Evolutionary conservation across 2,329 filamentous ascomycete genomes (phyloP).

Genomic region (Sphaerulina musiva): DNA sequence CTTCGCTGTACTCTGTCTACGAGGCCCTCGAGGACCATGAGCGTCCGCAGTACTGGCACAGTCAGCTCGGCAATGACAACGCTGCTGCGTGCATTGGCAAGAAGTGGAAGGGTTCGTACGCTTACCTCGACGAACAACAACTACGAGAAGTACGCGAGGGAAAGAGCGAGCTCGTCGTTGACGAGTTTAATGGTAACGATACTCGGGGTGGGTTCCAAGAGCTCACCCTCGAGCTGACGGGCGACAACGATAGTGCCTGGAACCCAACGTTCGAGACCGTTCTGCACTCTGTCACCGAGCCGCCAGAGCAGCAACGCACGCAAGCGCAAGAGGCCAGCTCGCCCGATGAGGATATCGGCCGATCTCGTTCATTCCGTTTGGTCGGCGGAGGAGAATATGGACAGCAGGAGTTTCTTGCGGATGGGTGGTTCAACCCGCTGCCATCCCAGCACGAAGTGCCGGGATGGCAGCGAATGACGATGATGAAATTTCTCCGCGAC

Average conservation of each 20-base stretch:
- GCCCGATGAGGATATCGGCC: neutral
- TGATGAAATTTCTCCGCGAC: constrained; percentile 47
- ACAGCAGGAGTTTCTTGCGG: constrained; percentile 29
- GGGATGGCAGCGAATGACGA: constrained; percentile 50
- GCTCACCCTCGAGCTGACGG: constrained; percentile 21
- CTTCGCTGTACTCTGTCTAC: constrained; percentile 36
- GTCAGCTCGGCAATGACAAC: constrained; percentile 14
- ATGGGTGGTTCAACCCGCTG: constrained; percentile 47
- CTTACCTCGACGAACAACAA: constrained; percentile 31
- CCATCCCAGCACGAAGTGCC: constrained; percentile 45
- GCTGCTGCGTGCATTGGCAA: constrained; percentile 34
- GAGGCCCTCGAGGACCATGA: constrained; percentile 33
- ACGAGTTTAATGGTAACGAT: constrained; percentile 33
- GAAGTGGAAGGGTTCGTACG: constrained; percentile 49
- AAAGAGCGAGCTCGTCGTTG: constrained; percentile 18
- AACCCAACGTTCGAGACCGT: constrained; percentile 37
- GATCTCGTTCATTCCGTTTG: constrained; percentile 31
- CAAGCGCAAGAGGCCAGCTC: constrained; percentile 30
- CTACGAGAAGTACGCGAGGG: neutral
- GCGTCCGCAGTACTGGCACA: constrained; percentile 35
- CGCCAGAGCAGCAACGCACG: constrained; percentile 22
- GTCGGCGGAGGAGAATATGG: constrained; percentile 37
- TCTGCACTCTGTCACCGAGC: constrained; percentile 33
- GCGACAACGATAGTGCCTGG: constrained; percentile 31
- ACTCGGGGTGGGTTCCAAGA: constrained; percentile 29